Evolutionary conservation across 345 rosid species (phyloP).

Genomic region (Clausena lansium): DNA sequence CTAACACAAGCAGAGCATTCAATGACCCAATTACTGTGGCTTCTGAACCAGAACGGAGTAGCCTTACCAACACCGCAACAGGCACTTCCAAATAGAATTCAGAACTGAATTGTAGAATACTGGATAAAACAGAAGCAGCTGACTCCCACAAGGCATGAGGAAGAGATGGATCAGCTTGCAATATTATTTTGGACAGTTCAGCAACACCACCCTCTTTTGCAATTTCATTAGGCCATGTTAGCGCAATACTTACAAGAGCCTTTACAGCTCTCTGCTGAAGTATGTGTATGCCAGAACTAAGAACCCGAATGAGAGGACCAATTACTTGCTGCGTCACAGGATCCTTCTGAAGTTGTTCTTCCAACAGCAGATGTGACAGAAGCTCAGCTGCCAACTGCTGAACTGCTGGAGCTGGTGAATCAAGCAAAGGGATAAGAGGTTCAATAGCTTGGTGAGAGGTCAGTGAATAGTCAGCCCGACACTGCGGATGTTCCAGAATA

Average conservation of each 20-base stretch:
- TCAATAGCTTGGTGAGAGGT: conserved; percentile 85
- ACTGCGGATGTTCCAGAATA: conserved; percentile 91
- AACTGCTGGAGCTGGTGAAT: conserved; percentile 89
- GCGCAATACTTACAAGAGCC: conserved; percentile 92
- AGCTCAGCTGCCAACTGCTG: conserved; percentile 99
- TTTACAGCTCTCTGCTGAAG: conserved; percentile 98
- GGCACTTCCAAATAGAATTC: conserved; percentile 96
- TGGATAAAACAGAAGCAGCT: conserved; percentile 80
- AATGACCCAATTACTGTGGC: conserved; percentile 80
- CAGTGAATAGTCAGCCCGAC: conserved; percentile 82
- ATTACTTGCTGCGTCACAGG: conserved; percentile 74
- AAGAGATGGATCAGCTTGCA: conserved; percentile 94
- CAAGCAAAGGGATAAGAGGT: conserved; percentile 91
- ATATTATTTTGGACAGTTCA: conserved; percentile 88
- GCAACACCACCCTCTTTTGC: conserved; percentile 95
- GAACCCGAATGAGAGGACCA: conserved; percentile 81
- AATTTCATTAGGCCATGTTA: conserved; percentile 89
- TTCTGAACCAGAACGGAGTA: conserved; percentile 85
- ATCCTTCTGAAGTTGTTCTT: conserved; percentile 92
- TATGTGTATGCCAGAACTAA: conserved; percentile 82
- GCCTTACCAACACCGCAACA: conserved; percentile 86
- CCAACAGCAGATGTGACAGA: conserved; percentile 80
- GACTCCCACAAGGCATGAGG: conserved; percentile 95
- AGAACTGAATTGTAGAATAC: conserved; percentile 92
- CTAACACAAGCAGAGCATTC: conserved; percentile 94